Percentiles rank a stretch among this genome's conserved stretches.
These are phyloP conservation scores for Geotrichum europaeum DNA, from an alignment of 1,139 yeast species.

Conservation along the genomic window DNA sequence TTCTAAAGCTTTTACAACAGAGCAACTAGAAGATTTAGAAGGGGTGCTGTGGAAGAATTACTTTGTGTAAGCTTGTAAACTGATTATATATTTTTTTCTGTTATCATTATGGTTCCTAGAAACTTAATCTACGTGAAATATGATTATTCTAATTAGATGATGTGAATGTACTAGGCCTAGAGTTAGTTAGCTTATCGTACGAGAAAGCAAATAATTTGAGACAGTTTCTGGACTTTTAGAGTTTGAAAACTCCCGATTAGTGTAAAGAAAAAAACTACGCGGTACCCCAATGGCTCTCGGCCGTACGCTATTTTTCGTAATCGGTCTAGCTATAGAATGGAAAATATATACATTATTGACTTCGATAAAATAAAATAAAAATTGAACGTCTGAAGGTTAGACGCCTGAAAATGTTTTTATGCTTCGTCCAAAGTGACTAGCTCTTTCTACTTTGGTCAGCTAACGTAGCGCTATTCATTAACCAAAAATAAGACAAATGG, in stretches of 20 bases:
- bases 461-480: not conserved
- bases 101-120: not conserved
- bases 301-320: not conserved
- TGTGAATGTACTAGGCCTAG: not conserved
- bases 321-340: not conserved
- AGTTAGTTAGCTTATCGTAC: not conserved
- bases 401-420: not conserved
- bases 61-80: constrained; percentile 48
- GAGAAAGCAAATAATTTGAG: not conserved
- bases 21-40: constrained; percentile 84
- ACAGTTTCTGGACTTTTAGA: not conserved
- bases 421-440: not conserved
- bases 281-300: not conserved
- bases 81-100: not conserved
- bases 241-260: not conserved
- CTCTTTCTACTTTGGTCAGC: not conserved
- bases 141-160: not conserved
- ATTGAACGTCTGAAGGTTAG: not conserved
- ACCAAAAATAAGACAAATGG: not conserved
- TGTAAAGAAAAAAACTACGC: not conserved
- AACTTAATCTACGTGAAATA: not conserved
- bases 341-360: not conserved
- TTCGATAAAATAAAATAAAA: not conserved
- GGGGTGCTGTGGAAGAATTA: constrained; percentile 94
- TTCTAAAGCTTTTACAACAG: constrained; percentile 63